Base-by-base conservation (phyloP, 2,329 filamentous ascomycete species). In the Colletotrichum lentis region DNA sequence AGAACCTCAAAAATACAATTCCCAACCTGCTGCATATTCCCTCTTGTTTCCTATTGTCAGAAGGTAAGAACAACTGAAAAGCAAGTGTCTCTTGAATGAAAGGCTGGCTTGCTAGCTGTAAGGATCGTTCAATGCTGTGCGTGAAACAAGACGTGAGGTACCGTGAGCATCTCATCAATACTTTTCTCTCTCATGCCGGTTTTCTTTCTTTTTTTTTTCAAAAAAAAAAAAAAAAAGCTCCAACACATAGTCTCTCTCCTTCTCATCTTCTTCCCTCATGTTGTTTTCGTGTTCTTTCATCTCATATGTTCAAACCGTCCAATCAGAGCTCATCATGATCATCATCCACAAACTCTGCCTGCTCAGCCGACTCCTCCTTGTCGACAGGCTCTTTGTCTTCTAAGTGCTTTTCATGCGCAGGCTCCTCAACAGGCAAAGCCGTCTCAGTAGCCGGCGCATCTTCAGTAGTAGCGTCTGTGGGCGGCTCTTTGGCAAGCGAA, bases 261-360 rank as follows among this genome's bases (percentile, higher is more conserved):
- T 16, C 24, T 37, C 55, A 54, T 57, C 35, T 31, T 22, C 16
- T 57, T 18, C 35, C 27, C 22, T 49, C 31, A 22, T 56, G 7
- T 54, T 49, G 41, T 49, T 35, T 41, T 54, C n/a, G 5, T 43
- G 16, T 31, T 8, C 43, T 46, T 39, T 31, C 7, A 24, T 49
- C 37, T 22, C 20, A 49, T 4, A 31, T 56, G 3, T n/a, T 18
- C 5, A 44, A 16, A 41, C 2, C 8, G 20, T 41, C 8, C 11
- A 39, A 49, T 65, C 62, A 65, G 12, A 62, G 50, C 50, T 66
- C 57, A 3, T 62, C 63, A 6, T 43, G 43, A 8, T 56, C 24
- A 2, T 41, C 43, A 1, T 14, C 24, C 20, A 1, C 14, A 6
- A 11, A 2, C 7, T 54, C 55, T 11, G 16, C 10, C 20, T 47